Base-by-base conservation (phyloP, 768 basidiomycete species). In the Mycena olivaceomarginata region DNA sequence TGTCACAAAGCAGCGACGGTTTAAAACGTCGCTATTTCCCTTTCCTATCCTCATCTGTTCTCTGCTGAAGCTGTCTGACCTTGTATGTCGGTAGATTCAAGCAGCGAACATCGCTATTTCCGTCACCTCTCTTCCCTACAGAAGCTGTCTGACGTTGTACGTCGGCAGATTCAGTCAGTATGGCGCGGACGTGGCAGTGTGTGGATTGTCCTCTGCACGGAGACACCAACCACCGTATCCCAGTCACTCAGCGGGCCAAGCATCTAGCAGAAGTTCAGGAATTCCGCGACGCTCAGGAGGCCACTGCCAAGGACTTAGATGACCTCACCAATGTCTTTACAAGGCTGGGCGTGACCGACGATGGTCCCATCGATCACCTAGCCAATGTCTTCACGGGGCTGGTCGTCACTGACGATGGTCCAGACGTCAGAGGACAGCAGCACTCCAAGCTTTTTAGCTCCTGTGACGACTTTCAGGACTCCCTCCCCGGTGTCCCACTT, bases 371-470 rank as follows among this genome's bases (percentile, higher is more conserved):
- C 31, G 31, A 31, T 4, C 31, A 31, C 31, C 31, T 31, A 2
- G 3, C 31, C 31, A 31, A 31, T 4, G 31, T 31, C 31, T 31
- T 31, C 31, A 31, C 31, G 31, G 31, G 31, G 31, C 31, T 31
- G 31, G 31, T 31, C 31, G 31, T 31, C 31, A 31, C 31, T 31
- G 31, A 31, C 31, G 31, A 31, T 31, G 31, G 31, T 31, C 76
- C 76, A 43, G 22, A 56, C 59, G 41, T 72, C 70, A 57, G 59
- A 62, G 70, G 71, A 62, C 75, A 76, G 65, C 75, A 76, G 57
- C 66, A 77, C 41, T 77, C 76, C 59, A 53, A 57, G 67, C 76
- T 77, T 51, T 77, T 77, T 51, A 77, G 76, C 76, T 64, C 76
- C 41, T 43, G 48, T 16, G 59, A 68, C 31, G 31, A 31, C 31